Evolutionary conservation across 2,329 filamentous ascomycete species (phyloP).

Genomic region (Cladosporium sp.): DNA sequence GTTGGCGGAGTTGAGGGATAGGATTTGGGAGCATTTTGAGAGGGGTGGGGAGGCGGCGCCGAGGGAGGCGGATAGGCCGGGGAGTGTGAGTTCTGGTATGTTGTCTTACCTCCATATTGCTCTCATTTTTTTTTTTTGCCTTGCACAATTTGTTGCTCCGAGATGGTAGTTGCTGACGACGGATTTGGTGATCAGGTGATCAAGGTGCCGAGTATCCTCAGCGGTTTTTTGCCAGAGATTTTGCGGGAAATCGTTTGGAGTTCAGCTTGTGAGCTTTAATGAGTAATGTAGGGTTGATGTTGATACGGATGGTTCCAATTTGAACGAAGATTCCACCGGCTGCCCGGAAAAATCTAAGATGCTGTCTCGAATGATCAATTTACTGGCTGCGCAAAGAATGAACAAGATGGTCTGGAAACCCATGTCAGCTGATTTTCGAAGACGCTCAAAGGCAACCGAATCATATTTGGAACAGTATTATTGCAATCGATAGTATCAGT

Average conservation of each 20-base stretch:
- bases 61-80: conserved; percentile 51
- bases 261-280: conserved; percentile 35
- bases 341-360: too few species aligned
- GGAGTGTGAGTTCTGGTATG: conserved; percentile 35
- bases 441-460: too few species aligned
- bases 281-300: too few species aligned
- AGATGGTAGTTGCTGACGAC: conserved; percentile 1
- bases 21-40: conserved; percentile 50
- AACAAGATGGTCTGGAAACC: too few species aligned
- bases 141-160: not conserved
- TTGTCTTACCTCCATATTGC: too few species aligned
- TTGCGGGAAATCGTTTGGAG: conserved; percentile 37
- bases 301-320: too few species aligned
- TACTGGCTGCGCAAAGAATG: too few species aligned
- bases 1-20: conserved; percentile 44
- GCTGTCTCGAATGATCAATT: too few species aligned
- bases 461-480: too few species aligned
- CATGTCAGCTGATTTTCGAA: too few species aligned
- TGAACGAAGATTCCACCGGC: too few species aligned
- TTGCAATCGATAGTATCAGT: too few species aligned
- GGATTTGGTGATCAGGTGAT: conserved; percentile 33
- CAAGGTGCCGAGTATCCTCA: conserved; percentile 56
- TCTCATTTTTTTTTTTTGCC: not conserved
- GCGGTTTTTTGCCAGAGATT: conserved; percentile 55
- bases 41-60: conserved; percentile 49